Base-by-base conservation (phyloP, 2,329 filamentous ascomycete genomes). In the Cucurbitaria berberidis region DNA sequence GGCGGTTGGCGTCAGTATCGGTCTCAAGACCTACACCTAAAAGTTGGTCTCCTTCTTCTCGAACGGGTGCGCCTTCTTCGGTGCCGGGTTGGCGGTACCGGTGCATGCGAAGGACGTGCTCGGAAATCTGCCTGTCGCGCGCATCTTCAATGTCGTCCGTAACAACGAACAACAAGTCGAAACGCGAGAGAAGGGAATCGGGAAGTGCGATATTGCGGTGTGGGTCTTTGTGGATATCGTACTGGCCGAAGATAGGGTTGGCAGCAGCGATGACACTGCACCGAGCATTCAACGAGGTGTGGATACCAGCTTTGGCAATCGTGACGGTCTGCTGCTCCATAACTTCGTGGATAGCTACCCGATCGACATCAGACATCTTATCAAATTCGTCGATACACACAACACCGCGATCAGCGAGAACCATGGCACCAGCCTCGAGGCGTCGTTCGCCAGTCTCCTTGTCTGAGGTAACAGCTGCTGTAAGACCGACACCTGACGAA, bases 311-410 rank as follows among this genome's bases (percentile, higher is more conserved):
- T 79, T 99, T 99, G 46, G 95, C 95, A 69, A 99, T 99, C 13
- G 95, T 99, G 55, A 99, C 95, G 0, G 95, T 99, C 78, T 99
- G 95, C 79, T 99, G 95, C 78, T 99, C 95, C 95, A 99, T 99
- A 62, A 99, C 95, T 90, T 99, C 95, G 84, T 99, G 95, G 66
- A 99, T 99, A 41, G 95, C 95, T 3, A 99, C 95, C 73, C 95
- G 87, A 76, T 99, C 95, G 52, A 98, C 89, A 72, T 99, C 95
- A 51, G 92, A 97, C 95, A 99, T 99, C 77, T 99, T 99, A 80
- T 99, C 95, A 65, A 99, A 99, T 71, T 99, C 95, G 73, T 99
- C 95, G 63, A 99, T 99, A 80, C 95, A 99, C 29, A 99, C 95
- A 10, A 99, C 93, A 64, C 95, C 95, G 59, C 95, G 89, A 74